Evolutionary conservation across 2,329 filamentous ascomycete genomes (phyloP).

Genomic region (Aspergillus awamori): DNA sequence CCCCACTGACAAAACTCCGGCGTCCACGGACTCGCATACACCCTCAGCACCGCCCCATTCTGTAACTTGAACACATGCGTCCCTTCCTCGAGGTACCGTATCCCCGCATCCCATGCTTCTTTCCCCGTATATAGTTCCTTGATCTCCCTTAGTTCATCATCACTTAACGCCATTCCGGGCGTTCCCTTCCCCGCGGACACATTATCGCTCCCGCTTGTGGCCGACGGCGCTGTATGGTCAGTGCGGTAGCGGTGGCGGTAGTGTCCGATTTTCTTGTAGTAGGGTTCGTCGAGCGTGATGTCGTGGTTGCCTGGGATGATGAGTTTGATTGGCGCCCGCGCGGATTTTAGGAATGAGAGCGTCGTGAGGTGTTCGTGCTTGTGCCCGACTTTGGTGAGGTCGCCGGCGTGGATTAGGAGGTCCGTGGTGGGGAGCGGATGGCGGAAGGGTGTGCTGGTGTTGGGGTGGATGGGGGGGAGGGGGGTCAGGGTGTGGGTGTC

Average conservation of each 20-base stretch:
- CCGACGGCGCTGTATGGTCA: constrained; percentile 13
- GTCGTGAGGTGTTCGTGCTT: constrained; percentile 52
- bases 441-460: constrained; percentile 34
- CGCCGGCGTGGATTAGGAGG: constrained; percentile 61
- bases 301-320: constrained; percentile 68
- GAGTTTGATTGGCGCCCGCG: constrained; percentile 60
- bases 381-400: constrained; percentile 58
- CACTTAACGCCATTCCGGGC: constrained; percentile 23
- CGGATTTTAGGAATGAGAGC: constrained; percentile 50
- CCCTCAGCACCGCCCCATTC: constrained; percentile 52
- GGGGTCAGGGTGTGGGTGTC: constrained; percentile 46
- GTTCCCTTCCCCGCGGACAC: constrained; percentile 9
- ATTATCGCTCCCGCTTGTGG: constrained; percentile 23
- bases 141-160: constrained; percentile 28
- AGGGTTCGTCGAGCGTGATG: constrained; percentile 57
- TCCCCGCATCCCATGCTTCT: constrained; percentile 49
- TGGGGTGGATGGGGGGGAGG: constrained; percentile 25
- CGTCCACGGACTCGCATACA: constrained; percentile 57
- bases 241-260: constrained; percentile 30
- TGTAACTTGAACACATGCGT: constrained; percentile 48
- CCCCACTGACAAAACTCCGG: constrained; percentile 61
- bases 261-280: constrained; percentile 43
- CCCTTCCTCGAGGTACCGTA: constrained; percentile 61
- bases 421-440: constrained; percentile 54
- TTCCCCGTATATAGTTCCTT: constrained; percentile 52